Evolutionary conservation across 768 basidiomycete genomes (phyloP), one percentile per base, ranked within the genome.

Genomic region (Hirschioporus abietinus): DNA sequence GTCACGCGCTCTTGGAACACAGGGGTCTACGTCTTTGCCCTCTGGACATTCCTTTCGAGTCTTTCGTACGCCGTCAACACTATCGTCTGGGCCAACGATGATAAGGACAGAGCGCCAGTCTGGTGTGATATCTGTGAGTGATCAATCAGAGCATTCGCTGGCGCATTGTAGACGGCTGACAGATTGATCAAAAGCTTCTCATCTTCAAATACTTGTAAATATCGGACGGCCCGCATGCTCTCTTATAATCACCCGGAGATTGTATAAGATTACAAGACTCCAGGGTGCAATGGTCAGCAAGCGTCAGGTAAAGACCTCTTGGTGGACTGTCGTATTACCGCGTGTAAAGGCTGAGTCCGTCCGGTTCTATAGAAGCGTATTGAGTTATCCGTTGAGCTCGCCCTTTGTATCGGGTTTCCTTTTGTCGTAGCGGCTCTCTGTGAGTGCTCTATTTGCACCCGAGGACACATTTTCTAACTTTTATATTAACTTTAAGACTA

Each of bases 191-290:
- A 5, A 67, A 86, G 85, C 76, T 0, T 76, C 78, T 0, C 80
- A 79, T 63, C 68, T 84, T 57, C 68, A 72, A 8, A 67, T 79
- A 52, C 78, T 71, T 7, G 63, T 75, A 6, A 70, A 72, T 24
- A 71, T 81, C 36, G 83, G 76, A 5, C 74, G 83, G 60, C 76
- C 78, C 35, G 77, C 77, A 36, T 70, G 78, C 0, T 75, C 76
- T 8, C 76, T 85, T 5, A 81, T 83, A 68, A 84, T 86, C 70
- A 79, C 78, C 67, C 82, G 82, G 27, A 78, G 82, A 20, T 75
- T 86, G 15, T 84, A 81, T 72, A 76, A 77, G 69, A 83, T 84
- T 61, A 81, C 86, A 9, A 75, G 81, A 0, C 80, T 87, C 23
- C 79, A 79, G 65, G 76, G 81, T 7, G 84, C 88, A 65, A 83